Base-by-base conservation (phyloP, 2,329 filamentous ascomycete species). In the Colletotrichum tamarilloi region DNA sequence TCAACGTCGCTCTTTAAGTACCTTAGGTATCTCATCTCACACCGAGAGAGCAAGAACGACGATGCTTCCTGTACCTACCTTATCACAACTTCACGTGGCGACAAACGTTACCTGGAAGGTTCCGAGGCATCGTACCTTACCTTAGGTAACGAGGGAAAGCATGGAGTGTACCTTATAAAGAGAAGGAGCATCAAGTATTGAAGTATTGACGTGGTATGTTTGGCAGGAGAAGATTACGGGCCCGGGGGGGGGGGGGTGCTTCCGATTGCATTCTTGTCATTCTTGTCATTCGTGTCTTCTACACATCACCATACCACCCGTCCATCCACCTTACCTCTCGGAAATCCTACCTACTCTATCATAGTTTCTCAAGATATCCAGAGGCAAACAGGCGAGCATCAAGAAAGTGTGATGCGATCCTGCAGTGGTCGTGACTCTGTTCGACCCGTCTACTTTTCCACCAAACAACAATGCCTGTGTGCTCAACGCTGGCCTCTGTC, bases 41-140 rank as follows among this genome's bases (percentile, higher is more conserved):
- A 49, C 30, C 28, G 46, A n/a, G 22, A 32, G 35, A 57, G 24
- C 52, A 22, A 42, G 22, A 56, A 26, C 62, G 32, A 19, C 38
- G 30, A 24, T 65, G 42, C 32, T 38, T 55, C 19, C 11, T 35
- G 65, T 22, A 35, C 52, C 24, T 55, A 5, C 22, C 35, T 62
- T 62, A 58, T 68, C 65, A 52, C 19, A 19, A 26, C 22, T 38
- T 62, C 69, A 68, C 69, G 58, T 68, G 69, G 57, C 38, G 52
- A 35, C 32, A 35, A 35, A 35, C 12, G 32, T 12, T 3, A 35
- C 4, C 32, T 35, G 32, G 32, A 35, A 35, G 32, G 32, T 35
- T 12, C 32, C 32, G 11, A 12, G 11, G 11, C 11, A 35, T 35
- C 32, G 32, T 35, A 35, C 8, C 32, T 12, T 26, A 26, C 24